Evolutionary conservation across 2,329 filamentous ascomycete species (phyloP).

Genomic region (Colletotrichum sp.): DNA sequence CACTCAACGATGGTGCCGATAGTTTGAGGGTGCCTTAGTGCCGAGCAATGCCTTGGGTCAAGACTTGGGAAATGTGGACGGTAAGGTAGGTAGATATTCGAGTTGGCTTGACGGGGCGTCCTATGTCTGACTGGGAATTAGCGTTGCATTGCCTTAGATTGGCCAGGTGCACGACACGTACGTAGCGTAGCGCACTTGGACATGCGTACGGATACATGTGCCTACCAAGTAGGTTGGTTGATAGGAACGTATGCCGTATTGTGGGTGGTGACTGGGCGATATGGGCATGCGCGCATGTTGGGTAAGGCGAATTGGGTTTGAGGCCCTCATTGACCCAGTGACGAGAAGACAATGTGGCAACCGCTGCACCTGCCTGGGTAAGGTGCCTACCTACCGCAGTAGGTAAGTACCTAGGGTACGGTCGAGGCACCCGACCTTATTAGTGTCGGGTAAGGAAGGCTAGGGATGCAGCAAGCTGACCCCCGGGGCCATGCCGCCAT

Average conservation of each 20-base stretch:
- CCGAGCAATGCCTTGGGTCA: neutral
- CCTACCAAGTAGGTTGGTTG: neutral
- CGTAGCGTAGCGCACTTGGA: neutral
- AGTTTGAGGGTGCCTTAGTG: neutral
- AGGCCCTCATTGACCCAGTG: neutral
- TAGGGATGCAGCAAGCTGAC: neutral
- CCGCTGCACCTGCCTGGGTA: neutral
- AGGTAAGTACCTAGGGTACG: neutral
- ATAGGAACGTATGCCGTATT: neutral
- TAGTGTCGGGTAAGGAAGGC: neutral
- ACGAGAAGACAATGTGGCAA: neutral
- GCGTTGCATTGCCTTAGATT: neutral
- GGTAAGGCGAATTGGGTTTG: neutral
- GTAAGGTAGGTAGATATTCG: neutral
- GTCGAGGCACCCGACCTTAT: neutral
- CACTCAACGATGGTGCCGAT: neutral
- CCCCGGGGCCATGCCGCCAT: neutral
- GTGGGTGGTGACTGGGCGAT: neutral
- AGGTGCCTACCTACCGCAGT: neutral
- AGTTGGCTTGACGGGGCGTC: neutral
- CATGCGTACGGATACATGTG: neutral
- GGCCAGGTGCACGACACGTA: neutral
- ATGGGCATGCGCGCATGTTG: neutral
- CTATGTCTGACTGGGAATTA: neutral
- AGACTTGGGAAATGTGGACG: neutral